Percentiles rank a stretch among this genome's conserved stretches.
Evolutionary conservation across 495 filamentous ascomycete species (phyloP).

Genomic region (Emericellopsis terricola): DNA sequence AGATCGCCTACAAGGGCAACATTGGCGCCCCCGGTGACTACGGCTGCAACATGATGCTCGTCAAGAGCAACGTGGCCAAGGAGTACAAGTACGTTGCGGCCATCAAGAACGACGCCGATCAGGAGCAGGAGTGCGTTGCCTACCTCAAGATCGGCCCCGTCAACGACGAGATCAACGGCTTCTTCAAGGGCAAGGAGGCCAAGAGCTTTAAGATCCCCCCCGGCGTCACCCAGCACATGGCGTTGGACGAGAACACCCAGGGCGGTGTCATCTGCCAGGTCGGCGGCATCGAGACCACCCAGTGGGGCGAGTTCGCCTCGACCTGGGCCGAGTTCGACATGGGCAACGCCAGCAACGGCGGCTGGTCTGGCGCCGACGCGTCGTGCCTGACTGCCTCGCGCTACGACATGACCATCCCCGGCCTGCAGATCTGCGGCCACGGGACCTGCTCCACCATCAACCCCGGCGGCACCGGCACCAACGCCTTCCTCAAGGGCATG

Average conservation of each 20-base stretch:
- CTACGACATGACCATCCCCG: slow-evolving; percentile 13
- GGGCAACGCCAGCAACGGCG: slow-evolving; percentile 14
- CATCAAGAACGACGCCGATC: slow-evolving; percentile 13
- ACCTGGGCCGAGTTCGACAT: slow-evolving; percentile 20
- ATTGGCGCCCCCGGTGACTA: slow-evolving; percentile 11
- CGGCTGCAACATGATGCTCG: slow-evolving; percentile 19
- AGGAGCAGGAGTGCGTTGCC: slow-evolving; percentile 13
- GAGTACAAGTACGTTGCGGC: slow-evolving; percentile 18
- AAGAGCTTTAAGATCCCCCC: slow-evolving; percentile 14
- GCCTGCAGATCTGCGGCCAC: slow-evolving; percentile 11
- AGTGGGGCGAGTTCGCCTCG: slow-evolving; percentile 12
- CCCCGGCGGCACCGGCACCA: slow-evolving; percentile 12
- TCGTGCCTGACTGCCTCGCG: slow-evolving; percentile 15
- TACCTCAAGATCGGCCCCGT: slow-evolving; percentile 20
- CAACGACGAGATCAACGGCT: slow-evolving; percentile 10
- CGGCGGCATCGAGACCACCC: slow-evolving; percentile 9
- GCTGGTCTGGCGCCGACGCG: slow-evolving; percentile 20
- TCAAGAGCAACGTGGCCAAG: slow-evolving; percentile 14
- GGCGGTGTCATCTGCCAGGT: slow-evolving; percentile 12
- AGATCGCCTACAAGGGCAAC: slow-evolving; percentile 19
- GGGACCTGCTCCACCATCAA: slow-evolving; percentile 15
- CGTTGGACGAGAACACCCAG: slow-evolving; percentile 15
- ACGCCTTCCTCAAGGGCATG: slow-evolving; percentile 19
- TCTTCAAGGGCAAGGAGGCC: slow-evolving; percentile 12
- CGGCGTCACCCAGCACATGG: slow-evolving; percentile 17